Evolutionary conservation across 345 rosid species (phyloP), one percentile per base, ranked within the genome.

Genomic region (Zanthoxylum bungeanum): DNA sequence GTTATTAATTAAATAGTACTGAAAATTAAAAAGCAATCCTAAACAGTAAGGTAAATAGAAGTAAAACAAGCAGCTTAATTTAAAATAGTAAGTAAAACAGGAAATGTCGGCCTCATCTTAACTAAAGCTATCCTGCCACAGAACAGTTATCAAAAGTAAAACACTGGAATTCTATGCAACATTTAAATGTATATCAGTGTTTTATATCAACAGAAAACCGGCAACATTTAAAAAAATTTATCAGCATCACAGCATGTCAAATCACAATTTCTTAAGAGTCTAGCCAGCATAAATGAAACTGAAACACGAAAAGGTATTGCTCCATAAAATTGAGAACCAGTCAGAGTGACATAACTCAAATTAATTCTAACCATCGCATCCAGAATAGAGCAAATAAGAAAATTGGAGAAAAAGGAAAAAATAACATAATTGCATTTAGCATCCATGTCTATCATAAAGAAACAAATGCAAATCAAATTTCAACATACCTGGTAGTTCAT

Each of bases 401-500:
- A 44, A 28, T 21, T 30, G 69, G 28, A 47, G 37, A 19, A 49
- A 50, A 37, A 37, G 7, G 36, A 27, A 16, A 4, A 5, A 51
- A 33, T 53, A 39, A 31, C 14, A 52, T 52, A 19, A 7, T 16
- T n/a, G 5, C 2, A 31, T 19, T 50, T n/a, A 24, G 70, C 33
- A 53, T 16, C 31, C 59, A 65, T 9, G 19, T 64, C 40, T 68
- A 14, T 37, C 17, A 55, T 7, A 53, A 21, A 49, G 24, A 68
- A 34, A n/a, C n/a, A n/a, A n/a, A 40, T 7, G 52, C 22, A 21
- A 36, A 5, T 2, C 14, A 50, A 27, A 30, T 49, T 30, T 5
- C 40, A 22, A 59, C 47, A 37, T 87, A 93, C 99, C 99, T 96
- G 98, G 81, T 96, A 96, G 78, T 96, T 96, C 99, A 91, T 90